Conservation (phyloP, 148 eudicot genomes). For the Euryodendron excelsum region DNA sequence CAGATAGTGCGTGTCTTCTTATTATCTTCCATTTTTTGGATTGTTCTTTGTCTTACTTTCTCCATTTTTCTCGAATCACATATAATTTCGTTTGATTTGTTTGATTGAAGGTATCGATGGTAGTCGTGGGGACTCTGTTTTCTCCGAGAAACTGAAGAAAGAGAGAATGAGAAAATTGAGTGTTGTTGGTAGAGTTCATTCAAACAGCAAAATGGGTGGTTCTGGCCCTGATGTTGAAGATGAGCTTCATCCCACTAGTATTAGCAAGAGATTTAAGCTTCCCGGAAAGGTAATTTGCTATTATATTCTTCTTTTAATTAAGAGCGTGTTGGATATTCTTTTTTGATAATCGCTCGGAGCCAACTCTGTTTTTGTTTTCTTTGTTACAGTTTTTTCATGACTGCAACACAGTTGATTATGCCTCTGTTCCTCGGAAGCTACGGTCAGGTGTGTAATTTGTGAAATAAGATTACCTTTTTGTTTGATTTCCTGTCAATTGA, state of each 20-base stretch:
- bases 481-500: slow-evolving; percentile 6
- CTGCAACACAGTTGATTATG: slow-evolving; percentile 35
- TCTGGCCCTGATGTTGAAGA: slow-evolving; percentile 29
- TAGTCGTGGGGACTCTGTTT: background rate
- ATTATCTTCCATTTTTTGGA: background rate
- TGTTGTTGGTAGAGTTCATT: slow-evolving; percentile 20
- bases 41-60: slow-evolving; percentile 10
- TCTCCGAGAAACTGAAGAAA: slow-evolving; percentile 22
- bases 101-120: slow-evolving; percentile 24
- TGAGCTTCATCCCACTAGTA: slow-evolving; percentile 21
- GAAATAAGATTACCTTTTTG: background rate
- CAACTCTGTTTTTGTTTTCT: background rate
- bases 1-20: background rate
- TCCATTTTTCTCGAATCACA: background rate
- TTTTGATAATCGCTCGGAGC: background rate
- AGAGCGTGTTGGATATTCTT: background rate
- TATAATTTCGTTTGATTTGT: background rate
- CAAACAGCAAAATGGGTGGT: slow-evolving; percentile 32
- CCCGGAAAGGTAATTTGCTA: slow-evolving; percentile 44
- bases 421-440: slow-evolving; percentile 60
- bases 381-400: slow-evolving; percentile 48
- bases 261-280: slow-evolving; percentile 38
- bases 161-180: slow-evolving; percentile 37
- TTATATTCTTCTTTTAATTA: background rate
- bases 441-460: slow-evolving; percentile 52